These are phyloP conservation scores for Lecanicillium sp. DNA, from an alignment of 2,329 filamentous ascomycete species.

Conservation along the genomic window DNA sequence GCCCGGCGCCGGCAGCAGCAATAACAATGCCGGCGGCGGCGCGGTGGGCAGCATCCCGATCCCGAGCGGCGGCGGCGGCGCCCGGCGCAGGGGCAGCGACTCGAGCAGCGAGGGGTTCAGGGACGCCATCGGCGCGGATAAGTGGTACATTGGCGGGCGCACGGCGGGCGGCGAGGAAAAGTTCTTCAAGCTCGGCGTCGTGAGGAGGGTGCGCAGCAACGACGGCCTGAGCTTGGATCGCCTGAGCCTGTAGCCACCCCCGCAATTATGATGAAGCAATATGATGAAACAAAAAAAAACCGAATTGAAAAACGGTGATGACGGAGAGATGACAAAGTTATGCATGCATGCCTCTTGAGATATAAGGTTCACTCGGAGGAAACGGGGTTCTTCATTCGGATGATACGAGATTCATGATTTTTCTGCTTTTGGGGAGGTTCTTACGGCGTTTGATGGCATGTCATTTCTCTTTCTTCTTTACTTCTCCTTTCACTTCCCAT, in stretches of 20 bases:
- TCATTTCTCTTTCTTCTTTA: neutral
- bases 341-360: too few species aligned
- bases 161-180: conserved; percentile 72
- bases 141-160: conserved; percentile 75
- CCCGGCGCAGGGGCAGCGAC: conserved; percentile 61
- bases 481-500: too few species aligned
- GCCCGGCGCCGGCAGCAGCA: conserved; percentile 30
- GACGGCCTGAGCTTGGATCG: conserved; percentile 70
- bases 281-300: neutral
- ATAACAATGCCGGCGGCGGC: conserved; percentile 22
- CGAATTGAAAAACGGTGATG: neutral
- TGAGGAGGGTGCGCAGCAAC: conserved; percentile 65
- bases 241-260: conserved; percentile 58
- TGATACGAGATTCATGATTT: too few species aligned
- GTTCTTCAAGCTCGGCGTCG: conserved; percentile 75
- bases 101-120: conserved; percentile 71
- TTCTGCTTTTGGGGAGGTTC: neutral
- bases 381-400: too few species aligned
- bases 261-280: neutral
- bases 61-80: conserved; percentile 25
- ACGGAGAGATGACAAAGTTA: neutral
- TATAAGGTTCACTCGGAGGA: too few species aligned
- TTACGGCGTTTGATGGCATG: conserved; percentile 4
- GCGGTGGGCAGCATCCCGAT: conserved; percentile 34
- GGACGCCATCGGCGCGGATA: conserved; percentile 65